phyloP scores from a whole-genome alignment of 176 grass and related monocot species.

The Musa acuminata region DNA sequence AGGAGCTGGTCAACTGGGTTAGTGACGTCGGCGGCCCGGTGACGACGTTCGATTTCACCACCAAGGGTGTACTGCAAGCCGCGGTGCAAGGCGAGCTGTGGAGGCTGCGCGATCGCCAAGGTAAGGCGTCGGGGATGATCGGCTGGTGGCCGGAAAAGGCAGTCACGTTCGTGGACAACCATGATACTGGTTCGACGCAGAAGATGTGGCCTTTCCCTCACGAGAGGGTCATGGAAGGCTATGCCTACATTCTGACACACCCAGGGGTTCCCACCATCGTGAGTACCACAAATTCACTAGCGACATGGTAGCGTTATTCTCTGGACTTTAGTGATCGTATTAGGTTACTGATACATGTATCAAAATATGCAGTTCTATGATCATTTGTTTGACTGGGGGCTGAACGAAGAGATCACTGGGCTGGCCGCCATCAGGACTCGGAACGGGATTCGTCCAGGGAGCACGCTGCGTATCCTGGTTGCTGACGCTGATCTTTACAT shows the following conservation, averaged over 20 bases:
- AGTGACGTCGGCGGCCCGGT: slow-evolving; percentile 41
- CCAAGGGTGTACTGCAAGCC: slow-evolving; percentile 62
- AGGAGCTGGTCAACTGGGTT: slow-evolving; percentile 67
- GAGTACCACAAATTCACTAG: slow-evolving; percentile 6
- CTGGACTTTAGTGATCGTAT: no score
- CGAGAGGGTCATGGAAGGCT: slow-evolving; percentile 74
- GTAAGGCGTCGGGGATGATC: slow-evolving; percentile 63
- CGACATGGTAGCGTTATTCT: background rate
- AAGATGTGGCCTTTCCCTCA: slow-evolving; percentile 48
- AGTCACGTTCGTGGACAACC: slow-evolving; percentile 82
- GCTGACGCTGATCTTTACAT: background rate
- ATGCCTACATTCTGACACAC: slow-evolving; percentile 76
- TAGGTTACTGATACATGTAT: background rate
- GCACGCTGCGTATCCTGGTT: background rate
- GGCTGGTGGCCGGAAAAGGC: slow-evolving; percentile 70
- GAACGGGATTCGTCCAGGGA: background rate
- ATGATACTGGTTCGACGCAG: slow-evolving; percentile 79
- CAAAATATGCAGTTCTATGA: background rate
- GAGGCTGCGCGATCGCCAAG: slow-evolving; percentile 53
- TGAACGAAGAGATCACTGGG: background rate
- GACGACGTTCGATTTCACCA: slow-evolving; percentile 77
- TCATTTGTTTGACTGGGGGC: background rate
- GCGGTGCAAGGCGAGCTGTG: slow-evolving; percentile 69
- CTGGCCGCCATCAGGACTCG: background rate
- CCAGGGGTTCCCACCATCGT: slow-evolving; percentile 71